Percentiles rank a stretch among this genome's conserved stretches.
Conservation (phyloP, 2,329 filamentous ascomycete genomes). For the Fusarium nematophilum region DNA sequence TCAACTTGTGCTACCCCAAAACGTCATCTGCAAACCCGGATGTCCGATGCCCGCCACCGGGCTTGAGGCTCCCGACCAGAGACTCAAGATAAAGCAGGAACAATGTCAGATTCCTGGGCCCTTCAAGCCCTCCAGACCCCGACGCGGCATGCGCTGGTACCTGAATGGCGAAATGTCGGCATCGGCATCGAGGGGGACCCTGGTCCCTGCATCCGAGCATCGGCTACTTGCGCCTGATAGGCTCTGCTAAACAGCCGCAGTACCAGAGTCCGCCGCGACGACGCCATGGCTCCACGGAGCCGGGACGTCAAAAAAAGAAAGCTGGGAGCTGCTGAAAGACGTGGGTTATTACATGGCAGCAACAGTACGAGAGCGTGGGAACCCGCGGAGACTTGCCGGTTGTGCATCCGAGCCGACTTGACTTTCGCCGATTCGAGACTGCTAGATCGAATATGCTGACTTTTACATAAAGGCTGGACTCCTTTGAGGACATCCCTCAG, state of each 20-base stretch:
- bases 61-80: slow-evolving; percentile 5
- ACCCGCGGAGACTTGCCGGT: slow-evolving; percentile 38
- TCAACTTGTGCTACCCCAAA: neutral
- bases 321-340: neutral
- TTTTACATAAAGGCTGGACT: neutral
- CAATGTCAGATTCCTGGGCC: neutral
- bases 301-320: slow-evolving; percentile 11
- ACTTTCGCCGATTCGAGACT: neutral
- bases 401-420: slow-evolving; percentile 12
- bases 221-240: slow-evolving; percentile 33
- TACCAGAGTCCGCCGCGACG: slow-evolving; percentile 13
- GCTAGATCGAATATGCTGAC: neutral
- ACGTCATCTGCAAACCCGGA: neutral
- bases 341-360: too few relatives aligned
- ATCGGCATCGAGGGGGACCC: slow-evolving; percentile 23
- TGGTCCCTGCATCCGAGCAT: slow-evolving; percentile 28
- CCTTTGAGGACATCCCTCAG: neutral
- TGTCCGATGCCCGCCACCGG: slow-evolving; percentile 9
- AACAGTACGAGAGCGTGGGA: neutral
- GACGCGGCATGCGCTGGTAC: slow-evolving; percentile 10
- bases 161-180: slow-evolving; percentile 31
- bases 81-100: slow-evolving; percentile 10
- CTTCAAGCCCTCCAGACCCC: neutral
- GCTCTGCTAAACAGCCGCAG: slow-evolving; percentile 34
- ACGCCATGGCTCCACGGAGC: slow-evolving; percentile 16